A percentile compares a stretch with the other conserved stretches of the same genome.
These are phyloP conservation scores for Gilbertella persicaria DNA, from an alignment of 371 early-diverging fungal species.

Conservation along the genomic window DNA sequence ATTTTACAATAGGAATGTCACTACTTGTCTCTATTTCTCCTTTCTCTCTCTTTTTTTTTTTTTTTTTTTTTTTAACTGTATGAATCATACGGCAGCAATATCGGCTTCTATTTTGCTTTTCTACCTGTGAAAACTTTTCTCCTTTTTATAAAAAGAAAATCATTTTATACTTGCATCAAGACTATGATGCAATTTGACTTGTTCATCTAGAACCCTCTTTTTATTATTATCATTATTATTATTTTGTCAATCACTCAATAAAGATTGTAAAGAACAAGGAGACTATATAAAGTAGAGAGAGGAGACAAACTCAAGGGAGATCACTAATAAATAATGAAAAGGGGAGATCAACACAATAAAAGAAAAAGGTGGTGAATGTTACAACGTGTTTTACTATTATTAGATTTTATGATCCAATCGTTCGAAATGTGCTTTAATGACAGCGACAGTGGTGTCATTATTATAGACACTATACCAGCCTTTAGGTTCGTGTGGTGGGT, in stretches of 20 bases:
- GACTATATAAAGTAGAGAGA: no score
- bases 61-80: background rate
- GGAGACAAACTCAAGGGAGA: no score
- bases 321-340: no score
- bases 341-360: background rate
- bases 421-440: constrained; percentile 20
- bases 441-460: constrained; percentile 30
- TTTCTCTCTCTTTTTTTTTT: constrained; percentile 10
- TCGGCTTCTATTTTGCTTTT: no score
- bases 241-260: no score
- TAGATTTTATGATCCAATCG: background rate
- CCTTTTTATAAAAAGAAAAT: no score
- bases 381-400: constrained; percentile 1
- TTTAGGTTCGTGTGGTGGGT: constrained; percentile 49
- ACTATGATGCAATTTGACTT: no score
- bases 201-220: no score
- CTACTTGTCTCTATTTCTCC: background rate
- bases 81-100: background rate
- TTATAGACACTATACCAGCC: constrained; percentile 54
- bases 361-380: background rate
- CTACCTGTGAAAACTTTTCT: no score
- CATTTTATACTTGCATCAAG: no score
- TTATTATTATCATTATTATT: no score
- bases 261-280: no score
- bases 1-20: constrained; percentile 25